Conservation (phyloP, 352 stramenopile genomes). For the Pythium plurisporium region DNA sequence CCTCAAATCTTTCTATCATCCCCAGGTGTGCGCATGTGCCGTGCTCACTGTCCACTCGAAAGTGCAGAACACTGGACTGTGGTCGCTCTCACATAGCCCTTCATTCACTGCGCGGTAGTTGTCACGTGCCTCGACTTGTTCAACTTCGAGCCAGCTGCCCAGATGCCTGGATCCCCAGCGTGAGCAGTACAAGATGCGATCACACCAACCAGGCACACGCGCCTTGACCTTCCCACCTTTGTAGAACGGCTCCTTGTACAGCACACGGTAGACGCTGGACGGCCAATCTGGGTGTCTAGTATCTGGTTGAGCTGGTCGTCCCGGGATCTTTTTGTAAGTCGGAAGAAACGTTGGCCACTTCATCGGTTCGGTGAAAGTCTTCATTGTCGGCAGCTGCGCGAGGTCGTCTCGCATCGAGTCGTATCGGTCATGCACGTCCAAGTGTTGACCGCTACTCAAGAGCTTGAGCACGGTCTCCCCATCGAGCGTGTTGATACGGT, state of each 20-base stretch:
- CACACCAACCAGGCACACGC: conserved; percentile 82
- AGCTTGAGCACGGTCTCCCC: conserved; percentile 43
- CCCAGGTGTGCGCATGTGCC: background rate
- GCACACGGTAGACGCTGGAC: conserved; percentile 51
- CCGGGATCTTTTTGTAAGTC: conserved; percentile 72
- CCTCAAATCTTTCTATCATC: background rate
- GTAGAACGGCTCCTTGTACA: conserved; percentile 89
- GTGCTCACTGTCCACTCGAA: conserved; percentile 24
- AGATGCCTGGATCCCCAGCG: conserved; percentile 9
- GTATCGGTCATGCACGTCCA: conserved; percentile 63
- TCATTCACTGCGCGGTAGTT: conserved; percentile 67
- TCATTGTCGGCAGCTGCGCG: conserved; percentile 27
- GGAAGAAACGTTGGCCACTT: conserved; percentile 74
- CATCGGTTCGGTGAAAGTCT: conserved; percentile 41
- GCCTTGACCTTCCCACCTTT: conserved; percentile 89
- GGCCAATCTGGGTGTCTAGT: conserved; percentile 40
- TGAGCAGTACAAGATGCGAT: conserved; percentile 84
- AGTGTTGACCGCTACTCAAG: conserved; percentile 32
- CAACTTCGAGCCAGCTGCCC: conserved; percentile 26
- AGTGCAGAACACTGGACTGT: conserved; percentile 59
- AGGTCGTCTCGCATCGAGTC: conserved; percentile 66
- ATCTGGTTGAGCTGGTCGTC: conserved; percentile 23
- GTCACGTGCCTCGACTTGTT: conserved; percentile 35
- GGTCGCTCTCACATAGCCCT: conserved; percentile 51
- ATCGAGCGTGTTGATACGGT: conserved; percentile 50